A percentile compares a stretch with the other conserved stretches of the same genome.
Evolutionary conservation across 805 yeast genomes (phyloP).

Genomic region (Wickerhamiella alocasiicola): DNA sequence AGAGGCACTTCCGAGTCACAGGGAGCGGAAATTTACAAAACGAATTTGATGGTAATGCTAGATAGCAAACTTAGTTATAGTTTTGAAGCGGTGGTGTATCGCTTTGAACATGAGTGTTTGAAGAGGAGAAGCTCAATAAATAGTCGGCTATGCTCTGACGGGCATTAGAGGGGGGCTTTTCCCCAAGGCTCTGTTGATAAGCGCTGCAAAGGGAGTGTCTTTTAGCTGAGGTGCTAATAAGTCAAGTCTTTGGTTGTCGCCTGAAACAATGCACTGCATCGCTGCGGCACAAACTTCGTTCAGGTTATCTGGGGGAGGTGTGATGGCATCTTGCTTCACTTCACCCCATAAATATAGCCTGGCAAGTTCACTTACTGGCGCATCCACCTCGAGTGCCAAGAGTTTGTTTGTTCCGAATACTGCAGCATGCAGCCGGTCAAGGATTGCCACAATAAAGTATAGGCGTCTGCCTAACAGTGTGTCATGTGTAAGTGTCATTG

Average conservation of each 20-base stretch:
- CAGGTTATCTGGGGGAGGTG: conserved; percentile 3
- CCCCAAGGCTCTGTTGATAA: conserved; percentile 2
- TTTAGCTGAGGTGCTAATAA: conserved; percentile 4
- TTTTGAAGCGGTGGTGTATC: too few relatives aligned
- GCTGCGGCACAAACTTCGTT: conserved; percentile 7
- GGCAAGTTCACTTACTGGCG: conserved; percentile 1
- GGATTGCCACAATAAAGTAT: conserved; percentile 2
- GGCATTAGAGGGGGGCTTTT: background rate
- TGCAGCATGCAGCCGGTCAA: conserved; percentile 11
- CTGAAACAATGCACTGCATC: conserved; percentile 6
- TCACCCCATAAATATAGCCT: conserved; percentile 9
- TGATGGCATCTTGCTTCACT: background rate
- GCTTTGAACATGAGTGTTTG: too few relatives aligned
- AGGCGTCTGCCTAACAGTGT: conserved; percentile 6
- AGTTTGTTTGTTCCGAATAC: conserved; percentile 7
- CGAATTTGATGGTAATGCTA: too few relatives aligned
- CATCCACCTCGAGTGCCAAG: conserved; percentile 1
- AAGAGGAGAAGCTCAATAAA: too few relatives aligned
- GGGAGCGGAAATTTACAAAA: too few relatives aligned
- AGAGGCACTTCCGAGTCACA: too few relatives aligned
- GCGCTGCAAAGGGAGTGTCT: conserved; percentile 5
- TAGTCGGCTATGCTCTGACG: too few relatives aligned
- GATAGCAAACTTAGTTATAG: too few relatives aligned
- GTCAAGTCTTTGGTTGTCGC: conserved; percentile 2
- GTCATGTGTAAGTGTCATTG: conserved; percentile 14